Percentiles rank a stretch among this genome's conserved stretches.
phyloP scores from a whole-genome alignment of 2,329 filamentous ascomycete species.

The Microdochium trichocladiopsis region DNA sequence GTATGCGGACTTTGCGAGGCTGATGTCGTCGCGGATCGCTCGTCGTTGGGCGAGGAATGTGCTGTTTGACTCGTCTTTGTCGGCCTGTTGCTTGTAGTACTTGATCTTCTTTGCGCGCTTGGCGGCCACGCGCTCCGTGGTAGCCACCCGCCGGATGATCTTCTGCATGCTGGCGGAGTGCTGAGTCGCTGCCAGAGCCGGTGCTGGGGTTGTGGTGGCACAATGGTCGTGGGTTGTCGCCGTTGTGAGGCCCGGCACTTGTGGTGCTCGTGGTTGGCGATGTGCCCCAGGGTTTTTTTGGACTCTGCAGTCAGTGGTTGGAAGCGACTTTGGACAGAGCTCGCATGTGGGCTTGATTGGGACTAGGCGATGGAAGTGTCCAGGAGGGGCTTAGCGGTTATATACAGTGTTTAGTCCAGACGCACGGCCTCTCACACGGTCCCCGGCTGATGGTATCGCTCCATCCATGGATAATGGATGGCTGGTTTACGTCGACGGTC shows the following conservation, averaged over 20 bases:
- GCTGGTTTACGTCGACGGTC: too few species aligned
- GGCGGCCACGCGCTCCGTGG: constrained; percentile 26
- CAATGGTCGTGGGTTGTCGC: too few species aligned
- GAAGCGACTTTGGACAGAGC: not conserved
- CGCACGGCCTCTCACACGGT: too few species aligned
- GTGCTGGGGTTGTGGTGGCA: too few species aligned
- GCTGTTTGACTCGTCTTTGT: constrained; percentile 12
- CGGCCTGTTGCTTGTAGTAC: constrained; percentile 18
- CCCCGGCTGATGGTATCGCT: too few species aligned
- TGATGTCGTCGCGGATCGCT: constrained; percentile 24
- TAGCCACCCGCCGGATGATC: constrained; percentile 23
- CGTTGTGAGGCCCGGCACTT: too few species aligned
- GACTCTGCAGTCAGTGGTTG: not conserved
- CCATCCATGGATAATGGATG: too few species aligned
- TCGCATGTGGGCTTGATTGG: too few species aligned
- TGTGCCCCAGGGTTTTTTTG: not conserved
- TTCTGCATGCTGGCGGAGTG: constrained; percentile 18
- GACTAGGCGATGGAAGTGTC: not conserved
- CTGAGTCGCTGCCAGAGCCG: not conserved
- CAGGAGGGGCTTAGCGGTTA: not conserved
- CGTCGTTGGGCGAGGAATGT: constrained; percentile 16
- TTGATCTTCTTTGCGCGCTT: constrained; percentile 12
- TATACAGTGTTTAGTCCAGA: too few species aligned
- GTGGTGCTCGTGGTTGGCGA: not conserved
- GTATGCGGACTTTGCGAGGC: constrained; percentile 46